phyloP scores from a whole-genome alignment of 2,329 filamentous ascomycete species.

The Epichloe uncinata region DNA sequence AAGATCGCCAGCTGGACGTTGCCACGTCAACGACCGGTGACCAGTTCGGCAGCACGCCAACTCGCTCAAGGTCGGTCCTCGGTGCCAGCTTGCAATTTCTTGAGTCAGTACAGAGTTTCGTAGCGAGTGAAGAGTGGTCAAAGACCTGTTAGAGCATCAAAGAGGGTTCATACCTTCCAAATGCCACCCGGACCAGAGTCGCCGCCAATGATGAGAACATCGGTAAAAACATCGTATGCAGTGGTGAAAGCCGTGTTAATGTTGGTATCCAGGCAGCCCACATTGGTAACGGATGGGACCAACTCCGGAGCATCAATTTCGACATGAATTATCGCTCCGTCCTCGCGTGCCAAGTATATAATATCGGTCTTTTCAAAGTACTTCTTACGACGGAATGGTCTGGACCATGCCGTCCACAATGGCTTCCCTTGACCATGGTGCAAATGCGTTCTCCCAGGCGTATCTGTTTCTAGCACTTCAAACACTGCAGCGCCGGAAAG shows the following conservation, averaged over 20 bases:
- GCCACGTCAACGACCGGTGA: constrained; percentile 42
- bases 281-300: constrained; percentile 39
- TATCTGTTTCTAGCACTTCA: constrained; percentile 28
- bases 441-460: constrained; percentile 28
- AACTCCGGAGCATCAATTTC: constrained; percentile 49
- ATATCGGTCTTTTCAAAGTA: constrained; percentile 57
- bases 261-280: constrained; percentile 55
- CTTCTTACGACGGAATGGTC: constrained; percentile 52
- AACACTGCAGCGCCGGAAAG: constrained; percentile 37
- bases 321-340: constrained; percentile 64
- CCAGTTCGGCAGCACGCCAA: constrained; percentile 47
- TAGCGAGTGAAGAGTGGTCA: constrained; percentile 5
- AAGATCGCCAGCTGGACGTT: constrained; percentile 14
- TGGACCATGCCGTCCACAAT: constrained; percentile 75
- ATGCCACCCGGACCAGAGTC: constrained; percentile 66
- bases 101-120: background rate
- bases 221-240: constrained; percentile 52
- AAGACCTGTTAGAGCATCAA: background rate
- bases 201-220: constrained; percentile 70
- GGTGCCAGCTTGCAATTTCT: constrained; percentile 33
- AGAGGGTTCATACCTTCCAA: constrained; percentile 43
- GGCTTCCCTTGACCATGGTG: constrained; percentile 37
- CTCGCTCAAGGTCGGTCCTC: constrained; percentile 32
- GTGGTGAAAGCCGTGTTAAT: constrained; percentile 74
- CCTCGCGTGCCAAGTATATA: constrained; percentile 78